phyloP scores from a whole-genome alignment of 495 filamentous ascomycete genomes.

The Filosporella fistucella region DNA sequence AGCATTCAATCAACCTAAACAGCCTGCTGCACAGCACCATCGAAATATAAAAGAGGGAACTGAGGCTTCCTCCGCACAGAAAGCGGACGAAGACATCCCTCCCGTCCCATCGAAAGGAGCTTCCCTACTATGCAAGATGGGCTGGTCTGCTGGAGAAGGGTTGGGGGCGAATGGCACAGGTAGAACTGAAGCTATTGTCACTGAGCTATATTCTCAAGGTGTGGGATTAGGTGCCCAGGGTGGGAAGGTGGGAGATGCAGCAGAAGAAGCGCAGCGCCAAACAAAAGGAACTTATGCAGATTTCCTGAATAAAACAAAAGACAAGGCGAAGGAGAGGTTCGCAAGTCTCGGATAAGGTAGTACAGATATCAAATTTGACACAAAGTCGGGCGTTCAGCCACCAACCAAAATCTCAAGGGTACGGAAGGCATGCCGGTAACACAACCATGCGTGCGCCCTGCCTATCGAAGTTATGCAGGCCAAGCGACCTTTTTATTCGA shows the following conservation, averaged over 20 bases:
- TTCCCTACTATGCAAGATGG: slow-evolving; percentile 84
- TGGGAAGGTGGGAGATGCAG: slow-evolving; percentile 78
- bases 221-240: slow-evolving; percentile 85
- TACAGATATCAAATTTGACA: too few relatives aligned
- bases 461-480: too few relatives aligned
- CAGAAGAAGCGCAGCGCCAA: slow-evolving; percentile 69
- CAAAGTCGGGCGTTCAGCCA: too few relatives aligned
- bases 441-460: too few relatives aligned
- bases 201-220: slow-evolving; percentile 74
- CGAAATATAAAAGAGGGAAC: slow-evolving; percentile 25
- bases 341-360: slow-evolving; percentile 35
- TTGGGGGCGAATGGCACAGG: slow-evolving; percentile 78
- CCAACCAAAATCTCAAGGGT: too few relatives aligned
- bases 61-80: slow-evolving; percentile 4
- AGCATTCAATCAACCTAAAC: slow-evolving; percentile 64
- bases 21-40: slow-evolving; percentile 38
- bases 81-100: slow-evolving; percentile 17
- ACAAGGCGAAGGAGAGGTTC: slow-evolving; percentile 75
- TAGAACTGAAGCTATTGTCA: slow-evolving; percentile 69
- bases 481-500: too few relatives aligned
- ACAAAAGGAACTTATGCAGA: slow-evolving; percentile 65
- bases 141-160: slow-evolving; percentile 76
- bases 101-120: slow-evolving; percentile 73
- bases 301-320: slow-evolving; percentile 74
- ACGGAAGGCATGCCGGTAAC: too few relatives aligned